phyloP scores from a whole-genome alignment of 352 stramenopile species.

The Phytopythium mirpurense region DNA sequence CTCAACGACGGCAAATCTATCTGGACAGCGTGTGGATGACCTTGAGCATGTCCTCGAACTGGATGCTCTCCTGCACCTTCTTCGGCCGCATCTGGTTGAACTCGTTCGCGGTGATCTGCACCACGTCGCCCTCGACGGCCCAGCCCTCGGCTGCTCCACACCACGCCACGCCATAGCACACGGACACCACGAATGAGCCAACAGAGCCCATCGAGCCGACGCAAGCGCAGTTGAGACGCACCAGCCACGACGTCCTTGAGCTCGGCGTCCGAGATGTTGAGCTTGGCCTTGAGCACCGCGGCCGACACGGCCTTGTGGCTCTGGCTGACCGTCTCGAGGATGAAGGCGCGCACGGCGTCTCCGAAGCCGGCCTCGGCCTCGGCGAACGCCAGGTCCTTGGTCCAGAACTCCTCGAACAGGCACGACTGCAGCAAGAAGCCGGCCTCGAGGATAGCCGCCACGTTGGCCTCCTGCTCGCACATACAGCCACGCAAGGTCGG shows the following conservation, averaged over 20 bases:
- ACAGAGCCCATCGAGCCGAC: no score
- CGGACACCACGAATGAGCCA: no score
- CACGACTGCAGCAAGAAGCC: constrained; percentile 77
- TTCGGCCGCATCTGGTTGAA: constrained; percentile 86
- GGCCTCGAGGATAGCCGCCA: constrained; percentile 45
- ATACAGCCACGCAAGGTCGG: no score
- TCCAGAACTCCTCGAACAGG: constrained; percentile 80
- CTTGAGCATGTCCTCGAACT: constrained; percentile 84
- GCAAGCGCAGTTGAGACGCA: no score
- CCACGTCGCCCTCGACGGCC: constrained; percentile 45
- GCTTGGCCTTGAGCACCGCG: constrained; percentile 54
- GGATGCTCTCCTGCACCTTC: constrained; percentile 85
- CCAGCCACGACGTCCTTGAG: constrained; percentile 44
- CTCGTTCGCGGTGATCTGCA: constrained; percentile 63
- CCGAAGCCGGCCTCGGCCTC: constrained; percentile 61
- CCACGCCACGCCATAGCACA: constrained; percentile 1
- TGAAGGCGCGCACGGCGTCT: constrained; percentile 73
- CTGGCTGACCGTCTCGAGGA: constrained; percentile 58
- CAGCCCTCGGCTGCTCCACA: constrained; percentile 52
- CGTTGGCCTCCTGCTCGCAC: constrained; percentile 37
- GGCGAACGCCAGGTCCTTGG: constrained; percentile 51
- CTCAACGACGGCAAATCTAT: constrained; percentile 54
- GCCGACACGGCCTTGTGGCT: constrained; percentile 68
- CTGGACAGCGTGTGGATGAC: constrained; percentile 83
- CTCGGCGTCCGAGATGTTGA: constrained; percentile 68